Conservation (phyloP, 2,329 filamentous ascomycete species). For the Aureobasidium vineae region DNA sequence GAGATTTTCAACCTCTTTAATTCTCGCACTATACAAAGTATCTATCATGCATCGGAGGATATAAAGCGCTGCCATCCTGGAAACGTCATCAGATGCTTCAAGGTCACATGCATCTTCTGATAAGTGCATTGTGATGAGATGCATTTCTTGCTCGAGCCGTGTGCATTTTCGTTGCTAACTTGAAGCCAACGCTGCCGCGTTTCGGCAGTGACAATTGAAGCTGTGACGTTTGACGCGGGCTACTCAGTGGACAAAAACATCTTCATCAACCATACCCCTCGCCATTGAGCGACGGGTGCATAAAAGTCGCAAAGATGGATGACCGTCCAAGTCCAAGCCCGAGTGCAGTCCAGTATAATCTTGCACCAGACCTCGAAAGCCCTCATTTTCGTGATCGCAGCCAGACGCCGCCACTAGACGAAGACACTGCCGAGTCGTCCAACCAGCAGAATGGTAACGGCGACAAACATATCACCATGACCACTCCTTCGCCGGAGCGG, state of each 20-base stretch:
- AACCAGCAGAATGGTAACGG: not conserved
- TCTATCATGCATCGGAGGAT: not conserved
- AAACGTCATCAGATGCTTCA: not conserved
- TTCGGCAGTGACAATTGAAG: slow-evolving; percentile 6
- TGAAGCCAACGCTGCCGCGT: not conserved
- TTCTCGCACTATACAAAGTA: not conserved
- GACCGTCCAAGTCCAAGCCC: slow-evolving; percentile 21
- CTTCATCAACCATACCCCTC: slow-evolving; percentile 5
- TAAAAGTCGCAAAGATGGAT: slow-evolving; percentile 5
- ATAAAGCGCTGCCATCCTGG: too few species aligned
- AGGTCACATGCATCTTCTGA: not conserved
- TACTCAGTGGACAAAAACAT: slow-evolving; percentile 11
- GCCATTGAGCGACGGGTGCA: slow-evolving; percentile 12
- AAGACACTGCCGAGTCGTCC: slow-evolving; percentile 1
- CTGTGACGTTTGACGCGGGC: slow-evolving; percentile 16
- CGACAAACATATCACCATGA: slow-evolving; percentile 33
- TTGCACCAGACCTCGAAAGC: not conserved
- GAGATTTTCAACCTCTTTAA: slow-evolving; percentile 3
- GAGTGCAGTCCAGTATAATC: slow-evolving; percentile 20
- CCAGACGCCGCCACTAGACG: slow-evolving; percentile 11
- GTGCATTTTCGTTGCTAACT: not conserved
- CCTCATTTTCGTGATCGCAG: slow-evolving; percentile 12
- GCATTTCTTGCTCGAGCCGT: too few species aligned
- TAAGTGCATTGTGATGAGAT: not conserved
- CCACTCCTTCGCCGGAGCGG: slow-evolving; percentile 30